Evolutionary conservation across 1,139 yeast species (phyloP), one percentile per base, ranked within the genome.

Genomic region (Blastobotrys illinoisensis): DNA sequence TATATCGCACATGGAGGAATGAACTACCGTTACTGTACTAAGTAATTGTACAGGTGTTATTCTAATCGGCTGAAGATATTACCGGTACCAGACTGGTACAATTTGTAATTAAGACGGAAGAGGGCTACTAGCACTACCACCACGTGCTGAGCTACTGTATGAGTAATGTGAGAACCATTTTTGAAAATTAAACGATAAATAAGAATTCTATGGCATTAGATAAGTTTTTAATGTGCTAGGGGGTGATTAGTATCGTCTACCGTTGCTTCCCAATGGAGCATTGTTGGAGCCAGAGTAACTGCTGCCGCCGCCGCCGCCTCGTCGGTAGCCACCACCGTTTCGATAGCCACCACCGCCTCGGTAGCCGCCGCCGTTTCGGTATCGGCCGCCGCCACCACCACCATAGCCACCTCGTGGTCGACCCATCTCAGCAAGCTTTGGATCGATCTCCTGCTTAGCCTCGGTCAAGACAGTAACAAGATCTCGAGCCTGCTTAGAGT

Each of bases 381-480:
- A 71, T 53, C 78, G 71, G 74, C 85, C 75, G 62, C 85, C 76
- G 61, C 82, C 78, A 61, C 77, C 78, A 61, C 77, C 68, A 48
- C 79, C 73, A 49, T 74, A 65, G 47, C 79, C 72, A 52, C 79
- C 74, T 52, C 77, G 67, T 50, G 79, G 76, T 50, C 81, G 74
- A 51, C 77, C 80, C 79, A 74, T 74, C 58, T 72, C 79, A 50
- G 63, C 71, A n/a, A 75, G 70, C 65, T 72, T 70, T 73, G 83
- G 76, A 72, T 85, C 72, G 66, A 95, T 76, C 56, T 82, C 80
- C 76, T 95, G 99, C 72, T 93, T 86, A 62, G 99, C 99, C 79
- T 95, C 99, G 74, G 86, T 82, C 80, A 93, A 81, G 67, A 93
- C 91, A 68, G 88, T 86, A 67, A 93, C 81, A 71, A 93, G 81